Conservation (phyloP, 805 yeast genomes). For the Wickerhamia fluorescens region DNA sequence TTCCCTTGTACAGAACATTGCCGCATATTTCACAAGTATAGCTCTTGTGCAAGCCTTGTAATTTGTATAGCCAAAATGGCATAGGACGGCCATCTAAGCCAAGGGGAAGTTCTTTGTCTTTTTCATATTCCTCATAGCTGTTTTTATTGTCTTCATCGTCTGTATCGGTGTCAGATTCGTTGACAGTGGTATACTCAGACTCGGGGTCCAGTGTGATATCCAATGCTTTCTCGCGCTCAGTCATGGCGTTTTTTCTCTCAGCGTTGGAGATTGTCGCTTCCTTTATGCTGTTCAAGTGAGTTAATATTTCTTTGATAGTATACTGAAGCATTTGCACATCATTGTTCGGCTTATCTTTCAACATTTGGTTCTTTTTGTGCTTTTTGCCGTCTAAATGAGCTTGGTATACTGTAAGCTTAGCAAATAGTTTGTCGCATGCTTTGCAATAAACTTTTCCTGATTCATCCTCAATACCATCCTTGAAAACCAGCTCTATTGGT, state of each 20-base stretch:
- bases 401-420: constrained; percentile 56
- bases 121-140: constrained; percentile 14
- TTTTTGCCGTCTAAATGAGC: constrained; percentile 71
- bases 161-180: constrained; percentile 21
- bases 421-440: constrained; percentile 57
- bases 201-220: constrained; percentile 27
- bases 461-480: constrained; percentile 10
- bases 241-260: constrained; percentile 60
- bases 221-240: constrained; percentile 59
- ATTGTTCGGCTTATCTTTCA: constrained; percentile 18
- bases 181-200: constrained; percentile 33
- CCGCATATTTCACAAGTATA: constrained; percentile 87
- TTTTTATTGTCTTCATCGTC: constrained; percentile 7
- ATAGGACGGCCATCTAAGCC: constrained; percentile 91
- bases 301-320: background rate
- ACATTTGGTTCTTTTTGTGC: constrained; percentile 44
- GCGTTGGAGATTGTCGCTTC: constrained; percentile 49
- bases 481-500: constrained; percentile 1
- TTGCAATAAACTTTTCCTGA: constrained; percentile 44
- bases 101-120: constrained; percentile 58
- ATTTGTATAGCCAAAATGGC: constrained; percentile 87
- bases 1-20: constrained; percentile 62
- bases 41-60: constrained; percentile 73
- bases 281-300: constrained; percentile 14
- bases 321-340: constrained; percentile 1